Evolutionary conservation across 441 rosid genomes (phyloP).

Genomic region (Geranium incanum): DNA sequence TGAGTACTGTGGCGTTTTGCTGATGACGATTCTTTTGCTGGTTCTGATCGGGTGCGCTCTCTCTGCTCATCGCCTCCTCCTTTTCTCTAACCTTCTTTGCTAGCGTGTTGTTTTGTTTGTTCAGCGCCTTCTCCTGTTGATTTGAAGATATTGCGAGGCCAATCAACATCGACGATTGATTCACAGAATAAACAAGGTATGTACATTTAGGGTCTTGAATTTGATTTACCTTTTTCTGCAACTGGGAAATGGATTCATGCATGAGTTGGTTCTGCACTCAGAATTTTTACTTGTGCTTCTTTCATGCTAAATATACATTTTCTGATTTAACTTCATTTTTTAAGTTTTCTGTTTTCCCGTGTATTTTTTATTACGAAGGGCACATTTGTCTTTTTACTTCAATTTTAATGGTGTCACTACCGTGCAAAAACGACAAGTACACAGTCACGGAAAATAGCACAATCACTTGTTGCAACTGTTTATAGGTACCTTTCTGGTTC

Average conservation of each 20-base stretch:
- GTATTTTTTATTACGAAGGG: too few species aligned
- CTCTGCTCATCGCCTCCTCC: constrained; percentile 19
- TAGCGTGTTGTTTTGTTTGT: constrained; percentile 38
- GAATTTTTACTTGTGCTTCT: not conserved
- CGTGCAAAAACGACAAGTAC: too few species aligned
- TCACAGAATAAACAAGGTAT: too few species aligned
- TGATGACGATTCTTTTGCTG: not conserved
- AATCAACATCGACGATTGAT: too few species aligned
- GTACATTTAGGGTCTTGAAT: not conserved
- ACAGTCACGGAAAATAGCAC: not conserved
- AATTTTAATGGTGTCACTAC: too few species aligned
- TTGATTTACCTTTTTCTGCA: constrained; percentile 71
- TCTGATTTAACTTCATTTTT: too few species aligned
- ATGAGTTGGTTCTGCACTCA: constrained; percentile 69
- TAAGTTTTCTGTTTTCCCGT: too few species aligned
- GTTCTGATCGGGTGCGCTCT: constrained; percentile 11
- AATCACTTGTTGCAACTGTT: not conserved
- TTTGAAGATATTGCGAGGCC: not conserved
- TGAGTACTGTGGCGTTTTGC: not conserved
- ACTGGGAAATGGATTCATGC: constrained; percentile 68
- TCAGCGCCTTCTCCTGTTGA: constrained; percentile 39
- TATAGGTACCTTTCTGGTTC: constrained; percentile 66
- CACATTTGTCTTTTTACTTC: too few species aligned
- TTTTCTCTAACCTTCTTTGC: constrained; percentile 43
- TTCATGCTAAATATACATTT: not conserved